These are phyloP conservation scores for Huntiella decipiens DNA, from an alignment of 2,329 filamentous ascomycete species.

Conservation along the genomic window DNA sequence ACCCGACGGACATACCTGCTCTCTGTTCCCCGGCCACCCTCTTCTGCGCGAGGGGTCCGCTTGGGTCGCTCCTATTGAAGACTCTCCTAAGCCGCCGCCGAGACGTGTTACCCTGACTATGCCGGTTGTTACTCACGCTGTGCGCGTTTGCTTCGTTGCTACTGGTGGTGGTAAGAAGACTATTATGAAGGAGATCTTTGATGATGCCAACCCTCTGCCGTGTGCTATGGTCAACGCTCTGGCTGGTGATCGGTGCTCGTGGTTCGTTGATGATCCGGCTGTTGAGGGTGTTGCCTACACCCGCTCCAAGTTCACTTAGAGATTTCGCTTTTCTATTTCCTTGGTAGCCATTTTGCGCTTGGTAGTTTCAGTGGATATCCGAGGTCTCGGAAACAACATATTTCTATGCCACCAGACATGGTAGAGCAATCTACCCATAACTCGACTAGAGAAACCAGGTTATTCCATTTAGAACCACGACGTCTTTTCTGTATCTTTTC, in stretches of 20 bases:
- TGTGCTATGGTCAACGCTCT: conserved; percentile 75
- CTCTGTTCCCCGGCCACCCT: conserved; percentile 76
- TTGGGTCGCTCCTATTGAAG: conserved; percentile 81
- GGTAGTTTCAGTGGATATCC: too few relatives aligned
- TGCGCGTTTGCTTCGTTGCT: conserved; percentile 78
- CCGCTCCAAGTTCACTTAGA: conserved; percentile 22
- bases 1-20: conserved; percentile 94
- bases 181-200: conserved; percentile 83
- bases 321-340: too few relatives aligned
- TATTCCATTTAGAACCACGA: too few relatives aligned
- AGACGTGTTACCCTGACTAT: conserved; percentile 82
- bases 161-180: conserved; percentile 81
- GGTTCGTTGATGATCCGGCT: conserved; percentile 81
- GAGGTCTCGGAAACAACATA: too few relatives aligned
- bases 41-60: conserved; percentile 71
- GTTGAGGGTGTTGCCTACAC: conserved; percentile 74
- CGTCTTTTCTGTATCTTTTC: too few relatives aligned
- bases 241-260: conserved; percentile 71
- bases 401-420: too few relatives aligned
- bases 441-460: too few relatives aligned
- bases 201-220: conserved; percentile 61
- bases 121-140: conserved; percentile 72
- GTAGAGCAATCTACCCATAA: too few relatives aligned
- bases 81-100: conserved; percentile 87
- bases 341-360: too few relatives aligned